Evolutionary conservation across 371 early-diverging fungal genomes (phyloP), one percentile per base, ranked within the genome.

Genomic region (Fennellomyces sp.): DNA sequence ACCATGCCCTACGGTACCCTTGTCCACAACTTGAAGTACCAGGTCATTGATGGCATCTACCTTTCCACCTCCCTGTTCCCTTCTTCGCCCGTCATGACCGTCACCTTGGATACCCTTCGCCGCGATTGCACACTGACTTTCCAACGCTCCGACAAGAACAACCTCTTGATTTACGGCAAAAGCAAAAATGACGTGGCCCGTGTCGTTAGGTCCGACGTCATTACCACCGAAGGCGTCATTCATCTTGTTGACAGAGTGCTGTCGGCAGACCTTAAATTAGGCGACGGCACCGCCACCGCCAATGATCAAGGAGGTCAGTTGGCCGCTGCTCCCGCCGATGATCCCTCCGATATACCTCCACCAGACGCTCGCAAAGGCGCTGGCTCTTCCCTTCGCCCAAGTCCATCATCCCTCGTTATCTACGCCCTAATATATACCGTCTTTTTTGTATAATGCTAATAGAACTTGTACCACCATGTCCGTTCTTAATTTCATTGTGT

Each of bases 21-120:
- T 26, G 63, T 70, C 10, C 70, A 70, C 48, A 51, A 61, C 19
- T 38, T 70, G n/a, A 66, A 70, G 49, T 70, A 64, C 30, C 67
- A 70, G 41, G 67, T 70, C 17, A 58, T 66, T 12, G 58, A 63
- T 7, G 67, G 67, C 2, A 52, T 50, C 23, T 70, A 66, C 26
- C 51, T 58, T 11, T 61, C 49, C 21, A 49, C 54, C 13, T 38
- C 66, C 11, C 50, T 70, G 4, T 47, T 54, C 25, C 4, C 48
- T 6, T n/a, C 26, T 2, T 19, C 13, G 2, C 28, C 58, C 2
- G 58, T 61, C n/a, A 13, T 33, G 15, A 54, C 60, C 17, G 41
- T 66, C 23, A 23, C 31, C 12, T 33, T 61, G n/a, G 17, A 30
- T 8, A 61, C 61, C 0, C 50, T 30, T 4, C 55, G 57, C 13